Evolutionary conservation across 2,329 filamentous ascomycete species (phyloP).

Genomic region (Sphaerulina vaccinii): DNA sequence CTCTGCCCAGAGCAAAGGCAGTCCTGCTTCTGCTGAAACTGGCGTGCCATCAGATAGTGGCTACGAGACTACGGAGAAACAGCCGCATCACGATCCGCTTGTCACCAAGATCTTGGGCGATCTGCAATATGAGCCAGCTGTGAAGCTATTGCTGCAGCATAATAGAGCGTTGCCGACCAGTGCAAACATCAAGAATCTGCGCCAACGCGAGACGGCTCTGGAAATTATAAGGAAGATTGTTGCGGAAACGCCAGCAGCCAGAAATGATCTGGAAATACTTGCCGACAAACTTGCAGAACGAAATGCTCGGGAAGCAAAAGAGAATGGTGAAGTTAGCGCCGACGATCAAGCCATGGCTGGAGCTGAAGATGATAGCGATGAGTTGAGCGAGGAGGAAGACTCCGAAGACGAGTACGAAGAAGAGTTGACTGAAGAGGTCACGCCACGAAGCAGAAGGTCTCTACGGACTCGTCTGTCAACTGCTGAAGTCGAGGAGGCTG

Average conservation of each 20-base stretch:
- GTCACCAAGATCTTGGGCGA: slow-evolving; percentile 19
- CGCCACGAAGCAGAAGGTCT: not conserved
- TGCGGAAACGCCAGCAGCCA: slow-evolving; percentile 13
- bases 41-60: slow-evolving; percentile 3
- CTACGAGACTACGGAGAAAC: slow-evolving; percentile 7
- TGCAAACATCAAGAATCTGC: slow-evolving; percentile 11
- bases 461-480: slow-evolving; percentile 11
- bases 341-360: not conserved
- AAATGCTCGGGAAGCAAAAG: slow-evolving; percentile 3
- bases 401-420: slow-evolving; percentile 1
- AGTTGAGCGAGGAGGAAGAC: not conserved
- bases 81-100: slow-evolving; percentile 13
- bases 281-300: slow-evolving; percentile 9
- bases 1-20: not conserved
- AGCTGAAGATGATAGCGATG: not conserved
- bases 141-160: slow-evolving; percentile 12
- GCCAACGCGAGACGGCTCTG: slow-evolving; percentile 11
- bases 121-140: slow-evolving; percentile 16
- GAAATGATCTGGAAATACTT: slow-evolving; percentile 6
- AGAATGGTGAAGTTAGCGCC: slow-evolving; percentile 2
- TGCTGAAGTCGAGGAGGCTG: slow-evolving; percentile 1
- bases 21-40: not conserved
- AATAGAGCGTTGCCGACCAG: slow-evolving; percentile 7
- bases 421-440: not conserved
- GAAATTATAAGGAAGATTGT: slow-evolving; percentile 16